Evolutionary conservation across 169 alveolate species (phyloP).

Genomic region (Theileria annulata): DNA sequence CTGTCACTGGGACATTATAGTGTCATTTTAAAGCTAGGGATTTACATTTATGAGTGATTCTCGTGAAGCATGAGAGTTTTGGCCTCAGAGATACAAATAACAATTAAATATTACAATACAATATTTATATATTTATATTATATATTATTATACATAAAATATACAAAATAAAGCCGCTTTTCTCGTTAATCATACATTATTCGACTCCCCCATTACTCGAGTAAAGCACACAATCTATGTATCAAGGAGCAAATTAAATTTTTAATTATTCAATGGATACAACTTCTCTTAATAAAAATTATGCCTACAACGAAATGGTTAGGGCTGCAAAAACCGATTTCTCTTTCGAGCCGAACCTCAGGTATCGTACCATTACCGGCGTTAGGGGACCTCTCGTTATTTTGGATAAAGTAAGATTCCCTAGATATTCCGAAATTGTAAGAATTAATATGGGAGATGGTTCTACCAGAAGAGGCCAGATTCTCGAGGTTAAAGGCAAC

Average conservation of each 20-base stretch:
- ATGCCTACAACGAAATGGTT: conserved; percentile 82
- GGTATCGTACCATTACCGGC: conserved; percentile 94
- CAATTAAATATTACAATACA: not conserved
- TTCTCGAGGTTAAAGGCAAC: conserved; percentile 96
- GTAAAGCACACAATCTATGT: conserved; percentile 2
- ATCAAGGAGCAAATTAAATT: conserved; percentile 1
- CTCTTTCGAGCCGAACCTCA: conserved; percentile 92
- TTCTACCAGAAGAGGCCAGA: conserved; percentile 95
- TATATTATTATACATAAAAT: not conserved
- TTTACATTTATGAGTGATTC: not conserved
- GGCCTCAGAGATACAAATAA: conserved; percentile 5
- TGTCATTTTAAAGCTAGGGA: not conserved
- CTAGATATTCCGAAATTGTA: conserved; percentile 97
- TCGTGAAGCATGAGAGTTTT: not conserved
- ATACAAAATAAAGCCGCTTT: not conserved
- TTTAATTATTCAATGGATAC: conserved; percentile 45
- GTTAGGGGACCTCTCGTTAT: conserved; percentile 99
- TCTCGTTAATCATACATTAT: not conserved
- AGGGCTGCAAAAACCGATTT: conserved; percentile 90
- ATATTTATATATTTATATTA: conserved; percentile 1
- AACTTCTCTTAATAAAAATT: conserved; percentile 60
- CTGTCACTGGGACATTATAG: conserved; percentile 4
- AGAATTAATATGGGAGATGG: conserved; percentile 98
- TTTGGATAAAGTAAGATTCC: conserved; percentile 97
- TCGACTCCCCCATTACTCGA: not conserved